A percentile compares a stretch with the other conserved stretches of the same genome.
Conservation (phyloP, 164 flowering plant genomes). For the Vitis amurensis region DNA sequence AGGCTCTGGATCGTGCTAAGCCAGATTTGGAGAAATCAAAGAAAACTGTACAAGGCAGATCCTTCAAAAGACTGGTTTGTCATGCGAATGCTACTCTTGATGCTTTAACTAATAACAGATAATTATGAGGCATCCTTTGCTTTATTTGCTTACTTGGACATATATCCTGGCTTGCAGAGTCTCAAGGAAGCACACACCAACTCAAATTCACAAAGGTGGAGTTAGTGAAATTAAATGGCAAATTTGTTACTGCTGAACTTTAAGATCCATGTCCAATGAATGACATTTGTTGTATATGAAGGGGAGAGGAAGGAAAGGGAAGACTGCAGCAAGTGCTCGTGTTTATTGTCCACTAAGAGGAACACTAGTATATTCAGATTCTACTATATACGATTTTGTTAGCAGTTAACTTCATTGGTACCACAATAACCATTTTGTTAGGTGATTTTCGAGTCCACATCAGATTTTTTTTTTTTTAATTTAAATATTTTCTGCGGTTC, state of each 20-base stretch:
- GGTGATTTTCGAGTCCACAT: too few relatives aligned
- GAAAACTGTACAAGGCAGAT: conserved; percentile 32
- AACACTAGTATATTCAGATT: too few relatives aligned
- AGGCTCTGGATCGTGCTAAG: conserved; percentile 65
- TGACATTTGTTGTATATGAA: background rate
- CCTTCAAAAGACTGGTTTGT: conserved; percentile 62
- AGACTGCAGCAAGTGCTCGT: too few relatives aligned
- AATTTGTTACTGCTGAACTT: background rate
- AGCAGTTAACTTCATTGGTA: too few relatives aligned
- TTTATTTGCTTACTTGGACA: background rate
- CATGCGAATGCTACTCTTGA: background rate
- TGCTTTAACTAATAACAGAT: background rate
- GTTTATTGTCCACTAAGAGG: too few relatives aligned
- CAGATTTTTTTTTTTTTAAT: too few relatives aligned
- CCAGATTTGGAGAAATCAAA: conserved; percentile 40
- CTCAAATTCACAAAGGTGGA: conserved; percentile 1
- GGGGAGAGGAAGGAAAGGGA: too few relatives aligned
- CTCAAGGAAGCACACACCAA: conserved; percentile 23
- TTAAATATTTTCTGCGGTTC: too few relatives aligned
- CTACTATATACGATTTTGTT: too few relatives aligned
- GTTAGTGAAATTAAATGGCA: background rate
- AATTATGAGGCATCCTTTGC: background rate
- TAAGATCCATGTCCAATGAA: background rate
- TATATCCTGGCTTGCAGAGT: conserved; percentile 20
- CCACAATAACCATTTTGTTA: too few relatives aligned